phyloP scores from a whole-genome alignment of 2,329 filamentous ascomycete genomes.

The Dactylellina cionopaga region DNA sequence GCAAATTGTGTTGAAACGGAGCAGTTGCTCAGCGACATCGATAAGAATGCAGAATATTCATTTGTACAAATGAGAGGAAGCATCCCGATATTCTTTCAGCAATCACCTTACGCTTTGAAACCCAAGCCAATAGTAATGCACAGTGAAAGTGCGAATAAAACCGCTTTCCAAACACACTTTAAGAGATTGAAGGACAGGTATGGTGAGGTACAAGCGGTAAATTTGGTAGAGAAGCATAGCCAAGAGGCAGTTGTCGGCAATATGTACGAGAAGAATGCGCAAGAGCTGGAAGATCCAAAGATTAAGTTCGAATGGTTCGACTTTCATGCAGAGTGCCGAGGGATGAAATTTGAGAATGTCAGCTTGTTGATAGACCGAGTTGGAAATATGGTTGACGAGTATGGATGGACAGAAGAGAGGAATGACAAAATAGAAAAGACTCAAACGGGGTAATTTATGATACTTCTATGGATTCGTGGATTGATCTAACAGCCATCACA shows the following conservation, averaged over 20 bases:
- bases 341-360: slow-evolving; percentile 98
- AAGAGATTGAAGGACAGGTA: slow-evolving; percentile 75
- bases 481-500: slow-evolving; percentile 7
- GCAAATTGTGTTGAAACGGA: slow-evolving; percentile 96
- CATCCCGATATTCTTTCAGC: slow-evolving; percentile 93
- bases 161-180: slow-evolving; percentile 83
- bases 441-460: slow-evolving; percentile 24
- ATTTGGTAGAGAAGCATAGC: slow-evolving; percentile 87
- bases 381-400: slow-evolving; percentile 72
- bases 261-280: slow-evolving; percentile 76
- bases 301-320: slow-evolving; percentile 95
- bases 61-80: slow-evolving; percentile 90
- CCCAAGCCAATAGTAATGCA: slow-evolving; percentile 84
- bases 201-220: slow-evolving; percentile 78
- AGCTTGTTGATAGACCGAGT: slow-evolving; percentile 78
- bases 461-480: slow-evolving; percentile 69
- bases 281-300: slow-evolving; percentile 65
- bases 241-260: slow-evolving; percentile 82
- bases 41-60: slow-evolving; percentile 77
- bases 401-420: slow-evolving; percentile 74
- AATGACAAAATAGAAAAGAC: slow-evolving; percentile 59
- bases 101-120: slow-evolving; percentile 92
- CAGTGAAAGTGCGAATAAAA: slow-evolving; percentile 79
- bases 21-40: slow-evolving; percentile 79
- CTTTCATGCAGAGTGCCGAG: slow-evolving; percentile 89